A percentile compares a stretch with the other conserved stretches of the same genome.
phyloP scores from a whole-genome alignment of 2,329 filamentous ascomycete genomes.

The Pseudogymnoascus sp. region DNA sequence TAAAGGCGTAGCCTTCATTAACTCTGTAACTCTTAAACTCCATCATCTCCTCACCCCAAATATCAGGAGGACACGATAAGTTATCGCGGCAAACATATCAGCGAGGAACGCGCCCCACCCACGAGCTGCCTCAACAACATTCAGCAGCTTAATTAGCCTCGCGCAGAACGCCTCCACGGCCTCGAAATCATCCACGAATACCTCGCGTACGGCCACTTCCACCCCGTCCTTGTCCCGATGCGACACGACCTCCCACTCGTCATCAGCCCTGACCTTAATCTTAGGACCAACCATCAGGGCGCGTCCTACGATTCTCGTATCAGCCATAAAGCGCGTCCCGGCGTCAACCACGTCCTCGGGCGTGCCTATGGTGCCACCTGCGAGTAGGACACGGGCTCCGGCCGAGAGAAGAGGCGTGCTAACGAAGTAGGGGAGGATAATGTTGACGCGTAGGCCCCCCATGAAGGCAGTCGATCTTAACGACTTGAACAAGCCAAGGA shows the following conservation, averaged over 20 bases:
- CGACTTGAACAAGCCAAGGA: slow-evolving; percentile 55
- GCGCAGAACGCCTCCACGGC: slow-evolving; percentile 47
- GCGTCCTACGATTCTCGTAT: slow-evolving; percentile 47
- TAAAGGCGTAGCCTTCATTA: background rate
- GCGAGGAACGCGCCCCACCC: slow-evolving; percentile 43
- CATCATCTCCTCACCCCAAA: background rate
- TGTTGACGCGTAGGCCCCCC: slow-evolving; percentile 52
- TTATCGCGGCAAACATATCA: slow-evolving; percentile 19
- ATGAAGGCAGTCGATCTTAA: slow-evolving; percentile 42
- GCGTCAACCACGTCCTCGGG: slow-evolving; percentile 55
- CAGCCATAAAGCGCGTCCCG: slow-evolving; percentile 51
- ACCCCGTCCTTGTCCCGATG: slow-evolving; percentile 17
- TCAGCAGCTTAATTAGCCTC: slow-evolving; percentile 46
- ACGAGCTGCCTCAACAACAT: slow-evolving; percentile 38
- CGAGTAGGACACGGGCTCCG: slow-evolving; percentile 41
- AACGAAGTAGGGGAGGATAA: slow-evolving; percentile 60
- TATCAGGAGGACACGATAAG: slow-evolving; percentile 17
- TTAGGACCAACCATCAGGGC: slow-evolving; percentile 50
- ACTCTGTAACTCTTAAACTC: background rate
- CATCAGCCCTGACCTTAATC: slow-evolving; percentile 38
- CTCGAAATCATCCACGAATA: slow-evolving; percentile 50
- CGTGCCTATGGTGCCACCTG: slow-evolving; percentile 45
- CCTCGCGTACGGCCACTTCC: slow-evolving; percentile 49
- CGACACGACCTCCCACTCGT: slow-evolving; percentile 24
- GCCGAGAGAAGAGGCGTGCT: slow-evolving; percentile 50